Percentiles rank a stretch among this genome's conserved stretches.
phyloP scores from a whole-genome alignment of 2,329 filamentous ascomycete genomes.

The Davidsoniella neocaledoniae region DNA sequence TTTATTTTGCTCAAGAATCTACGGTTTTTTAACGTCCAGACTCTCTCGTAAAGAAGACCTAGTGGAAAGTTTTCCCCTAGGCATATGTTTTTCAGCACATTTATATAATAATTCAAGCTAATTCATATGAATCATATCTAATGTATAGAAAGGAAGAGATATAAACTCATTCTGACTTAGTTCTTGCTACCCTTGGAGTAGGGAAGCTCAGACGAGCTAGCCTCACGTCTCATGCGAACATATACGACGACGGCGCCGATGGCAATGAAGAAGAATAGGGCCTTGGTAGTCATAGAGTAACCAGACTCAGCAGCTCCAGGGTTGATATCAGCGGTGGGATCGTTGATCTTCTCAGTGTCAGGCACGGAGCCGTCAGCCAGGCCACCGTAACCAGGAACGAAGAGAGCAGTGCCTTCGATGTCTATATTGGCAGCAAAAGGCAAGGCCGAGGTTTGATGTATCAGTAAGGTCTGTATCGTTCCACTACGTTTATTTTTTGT shows the following conservation, averaged over 20 bases:
- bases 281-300: constrained; percentile 10
- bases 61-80: too few species aligned
- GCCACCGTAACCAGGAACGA: constrained; percentile 9
- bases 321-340: not conserved
- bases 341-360: constrained; percentile 8
- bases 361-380: constrained; percentile 10
- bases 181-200: constrained; percentile 2
- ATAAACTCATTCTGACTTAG: not conserved
- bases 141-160: not conserved
- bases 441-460: not conserved
- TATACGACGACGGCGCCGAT: constrained; percentile 9
- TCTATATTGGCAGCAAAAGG: constrained; percentile 3
- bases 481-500: too few species aligned
- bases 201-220: not conserved
- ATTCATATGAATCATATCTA: not conserved
- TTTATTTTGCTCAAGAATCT: too few species aligned
- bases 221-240: constrained; percentile 9
- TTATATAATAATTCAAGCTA: not conserved
- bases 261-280: constrained; percentile 11
- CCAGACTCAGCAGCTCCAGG: constrained; percentile 1
- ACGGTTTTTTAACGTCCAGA: too few species aligned
- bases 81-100: not conserved
- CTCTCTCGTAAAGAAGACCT: too few species aligned
- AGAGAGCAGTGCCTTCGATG: constrained; percentile 10
- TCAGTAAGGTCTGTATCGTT: constrained; percentile 7